Percentiles rank a stretch among this genome's conserved stretches.
These are phyloP conservation scores for Leccinum longicurvipes DNA, from an alignment of 768 basidiomycete genomes.

Conservation along the genomic window DNA sequence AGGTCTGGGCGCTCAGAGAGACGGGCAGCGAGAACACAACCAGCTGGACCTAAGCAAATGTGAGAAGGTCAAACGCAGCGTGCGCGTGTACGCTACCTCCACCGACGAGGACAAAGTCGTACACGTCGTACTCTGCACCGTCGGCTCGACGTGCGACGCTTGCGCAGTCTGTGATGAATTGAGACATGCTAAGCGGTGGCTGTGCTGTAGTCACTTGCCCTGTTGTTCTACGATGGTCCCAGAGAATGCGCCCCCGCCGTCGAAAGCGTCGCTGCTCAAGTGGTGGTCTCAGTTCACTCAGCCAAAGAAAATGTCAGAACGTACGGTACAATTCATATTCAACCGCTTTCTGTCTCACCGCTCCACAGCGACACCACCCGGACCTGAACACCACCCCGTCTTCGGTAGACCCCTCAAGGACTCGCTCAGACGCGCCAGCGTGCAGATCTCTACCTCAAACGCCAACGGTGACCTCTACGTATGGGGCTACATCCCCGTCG, in stretches of 20 bases:
- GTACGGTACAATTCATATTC: conserved; percentile 35
- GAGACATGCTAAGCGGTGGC: conserved; percentile 13
- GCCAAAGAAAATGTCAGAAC: conserved; percentile 52
- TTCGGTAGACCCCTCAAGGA: conserved; percentile 86
- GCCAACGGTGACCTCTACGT: conserved; percentile 80
- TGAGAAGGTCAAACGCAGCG: not conserved
- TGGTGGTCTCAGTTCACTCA: conserved; percentile 81
- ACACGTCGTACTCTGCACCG: conserved; percentile 27
- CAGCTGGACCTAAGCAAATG: conserved; percentile 38
- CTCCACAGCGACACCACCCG: conserved; percentile 27
- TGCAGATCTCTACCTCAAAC: conserved; percentile 90
- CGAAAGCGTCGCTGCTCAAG: conserved; percentile 63
- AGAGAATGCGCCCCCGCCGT: conserved; percentile 38
- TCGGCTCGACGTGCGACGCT: conserved; percentile 5
- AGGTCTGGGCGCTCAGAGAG: conserved; percentile 37
- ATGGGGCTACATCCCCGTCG: conserved; percentile 94
- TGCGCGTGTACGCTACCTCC: conserved; percentile 38
- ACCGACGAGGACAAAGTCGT: conserved; percentile 52
- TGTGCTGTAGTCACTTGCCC: conserved; percentile 8
- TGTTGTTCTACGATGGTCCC: conserved; percentile 24
- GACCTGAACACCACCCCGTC: conserved; percentile 50
- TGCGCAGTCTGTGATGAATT: not conserved
- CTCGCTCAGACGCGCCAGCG: conserved; percentile 81
- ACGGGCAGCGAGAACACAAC: conserved; percentile 43
- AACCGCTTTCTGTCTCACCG: conserved; percentile 10